These are phyloP conservation scores for Rhamnella rubrinervis DNA, from an alignment of 331 rosid genomes.

Conservation along the genomic window DNA sequence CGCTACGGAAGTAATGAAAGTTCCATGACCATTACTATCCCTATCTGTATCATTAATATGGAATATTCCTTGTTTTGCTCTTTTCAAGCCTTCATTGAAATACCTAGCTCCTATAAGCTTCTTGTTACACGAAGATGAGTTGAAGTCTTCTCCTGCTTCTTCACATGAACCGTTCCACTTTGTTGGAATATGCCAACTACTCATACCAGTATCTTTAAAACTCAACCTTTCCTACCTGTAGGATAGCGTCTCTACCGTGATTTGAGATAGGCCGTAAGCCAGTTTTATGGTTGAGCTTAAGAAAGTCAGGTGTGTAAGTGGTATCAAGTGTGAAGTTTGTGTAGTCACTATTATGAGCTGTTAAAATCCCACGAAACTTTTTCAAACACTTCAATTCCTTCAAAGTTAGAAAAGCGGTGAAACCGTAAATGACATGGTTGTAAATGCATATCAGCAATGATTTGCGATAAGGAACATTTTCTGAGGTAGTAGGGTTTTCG, in stretches of 20 bases:
- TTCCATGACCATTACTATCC: slow-evolving; percentile 1
- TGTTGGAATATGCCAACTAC: slow-evolving; percentile 5
- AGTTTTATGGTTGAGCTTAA: neutral
- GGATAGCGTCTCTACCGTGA: slow-evolving; percentile 26
- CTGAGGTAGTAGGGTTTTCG: too few relatives aligned
- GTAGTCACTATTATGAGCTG: neutral
- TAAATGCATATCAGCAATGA: too few relatives aligned
- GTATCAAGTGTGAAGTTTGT: neutral
- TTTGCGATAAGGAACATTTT: too few relatives aligned
- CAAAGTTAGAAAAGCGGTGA: too few relatives aligned
- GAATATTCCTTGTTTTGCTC: too few relatives aligned
- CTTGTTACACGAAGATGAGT: neutral
- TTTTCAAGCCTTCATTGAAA: neutral
- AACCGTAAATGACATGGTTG: too few relatives aligned
- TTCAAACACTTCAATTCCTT: too few relatives aligned
- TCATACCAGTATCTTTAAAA: slow-evolving; percentile 36
- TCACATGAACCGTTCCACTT: slow-evolving; percentile 34
- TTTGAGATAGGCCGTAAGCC: slow-evolving; percentile 33
- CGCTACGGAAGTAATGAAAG: slow-evolving; percentile 25
- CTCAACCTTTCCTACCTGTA: slow-evolving; percentile 32
- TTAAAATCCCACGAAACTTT: neutral
- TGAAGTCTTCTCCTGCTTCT: neutral
- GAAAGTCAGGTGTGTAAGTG: neutral
- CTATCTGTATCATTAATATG: neutral
- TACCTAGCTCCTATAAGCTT: slow-evolving; percentile 1